Evolutionary conservation across 2,329 filamentous ascomycete genomes (phyloP).

Genomic region (Talaromyces sp.): DNA sequence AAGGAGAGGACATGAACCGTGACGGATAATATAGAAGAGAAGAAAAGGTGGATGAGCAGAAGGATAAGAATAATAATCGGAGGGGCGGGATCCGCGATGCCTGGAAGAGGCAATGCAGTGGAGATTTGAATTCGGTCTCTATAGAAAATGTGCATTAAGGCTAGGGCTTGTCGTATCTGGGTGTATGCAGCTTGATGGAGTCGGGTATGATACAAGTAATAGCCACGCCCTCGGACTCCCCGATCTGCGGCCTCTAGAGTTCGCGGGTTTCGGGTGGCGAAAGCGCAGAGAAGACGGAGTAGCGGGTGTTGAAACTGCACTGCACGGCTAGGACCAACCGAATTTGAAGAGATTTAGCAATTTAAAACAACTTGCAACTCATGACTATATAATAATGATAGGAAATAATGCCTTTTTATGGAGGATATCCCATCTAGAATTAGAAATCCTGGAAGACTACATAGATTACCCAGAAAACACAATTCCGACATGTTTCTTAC

Average conservation of each 20-base stretch:
- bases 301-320: constrained; percentile 16
- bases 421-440: background rate
- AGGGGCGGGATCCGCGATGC: constrained; percentile 14
- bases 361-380: no score
- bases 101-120: constrained; percentile 18
- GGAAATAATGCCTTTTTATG: background rate
- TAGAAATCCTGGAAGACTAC: background rate
- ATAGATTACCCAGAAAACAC: background rate
- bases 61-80: constrained; percentile 23
- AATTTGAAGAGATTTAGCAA: background rate
- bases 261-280: constrained; percentile 13
- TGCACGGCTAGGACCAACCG: background rate
- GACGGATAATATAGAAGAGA: constrained; percentile 16
- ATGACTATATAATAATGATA: background rate
- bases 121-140: constrained; percentile 15
- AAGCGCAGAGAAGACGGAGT: background rate
- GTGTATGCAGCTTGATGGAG: constrained; percentile 20
- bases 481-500: constrained; percentile 9
- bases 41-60: constrained; percentile 14
- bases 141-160: constrained; percentile 1
- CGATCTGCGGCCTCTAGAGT: constrained; percentile 12
- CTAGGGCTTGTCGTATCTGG: constrained; percentile 13
- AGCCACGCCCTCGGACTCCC: constrained; percentile 20
- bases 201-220: constrained; percentile 12
- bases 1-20: constrained; percentile 24